Conservation (phyloP, 768 basidiomycete genomes). For the Phaeotremella skinneri region DNA sequence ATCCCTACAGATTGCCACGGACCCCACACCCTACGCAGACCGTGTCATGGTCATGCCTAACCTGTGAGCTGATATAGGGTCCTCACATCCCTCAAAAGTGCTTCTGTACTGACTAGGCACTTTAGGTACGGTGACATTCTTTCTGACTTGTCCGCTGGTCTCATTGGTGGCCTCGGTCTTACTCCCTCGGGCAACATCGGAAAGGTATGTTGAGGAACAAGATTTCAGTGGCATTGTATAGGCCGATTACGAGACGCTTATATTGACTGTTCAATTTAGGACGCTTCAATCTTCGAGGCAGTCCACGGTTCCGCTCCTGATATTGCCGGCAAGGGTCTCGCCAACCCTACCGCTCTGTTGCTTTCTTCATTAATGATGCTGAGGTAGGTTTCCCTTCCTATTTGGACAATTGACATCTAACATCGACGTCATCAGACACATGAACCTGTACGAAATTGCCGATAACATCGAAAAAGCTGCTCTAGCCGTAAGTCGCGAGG, state of each 20-base stretch:
- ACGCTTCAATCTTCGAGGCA: slow-evolving; percentile 98
- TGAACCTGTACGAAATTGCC: slow-evolving; percentile 81
- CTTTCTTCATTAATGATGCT: slow-evolving; percentile 97
- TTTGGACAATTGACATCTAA: neutral
- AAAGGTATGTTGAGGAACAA: slow-evolving; percentile 58
- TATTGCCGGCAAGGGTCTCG: slow-evolving; percentile 75
- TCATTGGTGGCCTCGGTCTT: slow-evolving; percentile 95
- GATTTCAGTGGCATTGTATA: neutral
- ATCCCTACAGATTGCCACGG: slow-evolving; percentile 72
- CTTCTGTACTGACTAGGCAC: slow-evolving; percentile 41
- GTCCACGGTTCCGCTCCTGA: slow-evolving; percentile 99
- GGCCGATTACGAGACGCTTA: neutral
- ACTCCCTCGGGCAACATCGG: slow-evolving; percentile 98
- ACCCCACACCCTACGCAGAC: slow-evolving; percentile 88
- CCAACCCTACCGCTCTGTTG: slow-evolving; percentile 98
- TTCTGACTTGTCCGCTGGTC: slow-evolving; percentile 96
- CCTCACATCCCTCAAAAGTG: neutral
- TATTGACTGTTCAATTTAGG: slow-evolving; percentile 55
- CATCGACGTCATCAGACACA: slow-evolving; percentile 64
- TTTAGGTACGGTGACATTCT: slow-evolving; percentile 67
- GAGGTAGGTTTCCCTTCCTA: slow-evolving; percentile 59
- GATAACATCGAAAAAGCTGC: slow-evolving; percentile 88
- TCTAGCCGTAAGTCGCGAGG: slow-evolving; percentile 64
- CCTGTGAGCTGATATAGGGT: slow-evolving; percentile 63
- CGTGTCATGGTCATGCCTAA: slow-evolving; percentile 99